Evolutionary conservation across 768 basidiomycete genomes (phyloP), one percentile per base, ranked within the genome.

Genomic region (Galerina sulciceps): DNA sequence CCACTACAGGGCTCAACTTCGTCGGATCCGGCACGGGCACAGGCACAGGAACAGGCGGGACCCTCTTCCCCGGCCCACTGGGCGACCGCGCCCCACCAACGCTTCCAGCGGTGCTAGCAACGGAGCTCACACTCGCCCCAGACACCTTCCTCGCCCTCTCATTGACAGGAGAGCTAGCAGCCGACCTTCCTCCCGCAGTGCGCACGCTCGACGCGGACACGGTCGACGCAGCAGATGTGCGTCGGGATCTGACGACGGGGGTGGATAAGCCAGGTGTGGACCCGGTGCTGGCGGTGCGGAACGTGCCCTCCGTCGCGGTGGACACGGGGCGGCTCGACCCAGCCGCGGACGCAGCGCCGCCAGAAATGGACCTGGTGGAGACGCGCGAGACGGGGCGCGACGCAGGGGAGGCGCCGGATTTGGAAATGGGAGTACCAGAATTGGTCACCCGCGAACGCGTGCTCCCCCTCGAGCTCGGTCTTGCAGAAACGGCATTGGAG

Each of bases 211-310:
- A 44, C 4, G 52, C 67, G 10, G 73, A 72, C 0, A 64, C 45
- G 1, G 69, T 69, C 6, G 75, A 75, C 4, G 73, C 68, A 0
- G 69, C 66, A 0, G 76, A 78, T 10, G 74, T 69, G 20, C 66
- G 67, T 18, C 76, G 66, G 13, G 73, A 71, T 1, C 76, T 71
- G 18, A 63, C 36, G 10, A 57, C 59, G 23, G 65, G 60, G 23
- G 66, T 64, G 69, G 64, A 65, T 4, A 66, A 53, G 5, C 52
- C 52, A 31, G 61, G 74, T 9, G 74, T 2, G 2, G 49, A 43
- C 4, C 35, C 43, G 1, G 20, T 77, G 48, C 72, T 74, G 6
- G 82, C 79, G 3, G 81, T 82, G 57, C 77, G 78, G 68, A 58
- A 50, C 31, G 69, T 64, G 10, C 64, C 59, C 9, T 61, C 64